Conservation (phyloP, 192 early-diverging fungal genomes). For the Backusella mclennaniae region DNA sequence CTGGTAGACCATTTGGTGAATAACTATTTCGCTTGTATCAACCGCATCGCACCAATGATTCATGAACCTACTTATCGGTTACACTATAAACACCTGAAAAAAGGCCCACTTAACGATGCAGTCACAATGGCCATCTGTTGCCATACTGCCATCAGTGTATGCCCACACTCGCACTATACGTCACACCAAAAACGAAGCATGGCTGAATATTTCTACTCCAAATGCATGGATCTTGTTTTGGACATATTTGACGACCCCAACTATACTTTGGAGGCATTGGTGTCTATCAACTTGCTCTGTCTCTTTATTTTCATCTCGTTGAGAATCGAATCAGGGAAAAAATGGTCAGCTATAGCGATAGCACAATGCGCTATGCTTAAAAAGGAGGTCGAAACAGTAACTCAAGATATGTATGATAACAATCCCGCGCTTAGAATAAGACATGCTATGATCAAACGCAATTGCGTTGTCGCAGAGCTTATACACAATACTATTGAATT, state of each 20-base stretch:
- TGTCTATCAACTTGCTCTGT: background rate
- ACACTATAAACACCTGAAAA: background rate
- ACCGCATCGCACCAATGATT: background rate
- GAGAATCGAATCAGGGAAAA: background rate
- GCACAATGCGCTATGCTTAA: background rate
- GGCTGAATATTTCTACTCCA: conserved; percentile 8
- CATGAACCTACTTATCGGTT: conserved; percentile 13
- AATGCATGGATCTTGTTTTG: background rate
- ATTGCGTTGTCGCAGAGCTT: background rate
- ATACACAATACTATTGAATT: background rate
- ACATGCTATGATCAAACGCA: background rate
- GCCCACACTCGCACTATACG: background rate
- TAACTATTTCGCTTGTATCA: conserved; percentile 1
- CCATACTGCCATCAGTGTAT: background rate
- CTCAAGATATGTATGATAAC: background rate
- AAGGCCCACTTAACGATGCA: conserved; percentile 5
- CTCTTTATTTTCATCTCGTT: background rate
- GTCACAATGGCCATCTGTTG: conserved; percentile 15
- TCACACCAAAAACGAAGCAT: conserved; percentile 1
- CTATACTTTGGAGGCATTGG: background rate
- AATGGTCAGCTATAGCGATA: background rate
- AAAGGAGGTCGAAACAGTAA: background rate
- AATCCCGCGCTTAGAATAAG: background rate
- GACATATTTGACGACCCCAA: conserved; percentile 14
- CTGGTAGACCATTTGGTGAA: background rate